Evolutionary conservation across 108 stramenopile genomes (phyloP).

Genomic region (Nitzschia inconspicua): DNA sequence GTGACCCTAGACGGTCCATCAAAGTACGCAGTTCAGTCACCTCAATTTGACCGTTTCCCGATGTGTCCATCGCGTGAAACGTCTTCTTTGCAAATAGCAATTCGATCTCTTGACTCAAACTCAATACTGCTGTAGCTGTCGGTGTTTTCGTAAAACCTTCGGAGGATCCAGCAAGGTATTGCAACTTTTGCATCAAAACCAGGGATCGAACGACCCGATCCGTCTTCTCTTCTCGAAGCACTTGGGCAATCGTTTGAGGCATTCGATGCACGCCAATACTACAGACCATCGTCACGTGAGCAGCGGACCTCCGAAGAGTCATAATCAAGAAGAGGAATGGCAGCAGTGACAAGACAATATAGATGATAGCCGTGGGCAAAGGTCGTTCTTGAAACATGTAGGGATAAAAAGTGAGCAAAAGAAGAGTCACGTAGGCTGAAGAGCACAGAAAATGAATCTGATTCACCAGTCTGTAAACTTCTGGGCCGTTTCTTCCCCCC

Average conservation of each 20-base stretch:
- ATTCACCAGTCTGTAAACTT: constrained; percentile 18
- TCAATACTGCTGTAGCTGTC: not conserved
- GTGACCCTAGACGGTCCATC: constrained; percentile 24
- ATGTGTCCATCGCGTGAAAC: constrained; percentile 42
- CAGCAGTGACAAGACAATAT: constrained; percentile 12
- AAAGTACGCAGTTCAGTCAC: constrained; percentile 23
- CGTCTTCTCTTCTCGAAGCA: constrained; percentile 45
- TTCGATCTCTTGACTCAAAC: no score
- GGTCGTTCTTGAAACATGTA: not conserved
- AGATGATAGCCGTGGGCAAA: not conserved
- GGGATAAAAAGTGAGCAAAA: constrained; percentile 18
- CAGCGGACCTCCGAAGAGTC: constrained; percentile 14
- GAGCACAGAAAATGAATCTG: constrained; percentile 30
- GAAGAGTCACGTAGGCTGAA: constrained; percentile 18
- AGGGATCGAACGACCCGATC: constrained; percentile 37
- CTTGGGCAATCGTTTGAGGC: constrained; percentile 30
- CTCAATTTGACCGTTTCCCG: constrained; percentile 26
- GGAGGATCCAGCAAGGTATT: not conserved
- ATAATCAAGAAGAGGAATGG: constrained; percentile 1
- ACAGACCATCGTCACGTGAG: constrained; percentile 19
- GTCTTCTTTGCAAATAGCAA: constrained; percentile 19
- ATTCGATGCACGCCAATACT: constrained; percentile 23
- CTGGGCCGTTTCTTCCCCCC: constrained; percentile 29
- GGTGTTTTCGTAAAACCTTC: not conserved
- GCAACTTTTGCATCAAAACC: constrained; percentile 35